Evolutionary conservation across 2,329 filamentous ascomycete genomes (phyloP).

Genomic region (Trichoderma atrobrunneum): DNA sequence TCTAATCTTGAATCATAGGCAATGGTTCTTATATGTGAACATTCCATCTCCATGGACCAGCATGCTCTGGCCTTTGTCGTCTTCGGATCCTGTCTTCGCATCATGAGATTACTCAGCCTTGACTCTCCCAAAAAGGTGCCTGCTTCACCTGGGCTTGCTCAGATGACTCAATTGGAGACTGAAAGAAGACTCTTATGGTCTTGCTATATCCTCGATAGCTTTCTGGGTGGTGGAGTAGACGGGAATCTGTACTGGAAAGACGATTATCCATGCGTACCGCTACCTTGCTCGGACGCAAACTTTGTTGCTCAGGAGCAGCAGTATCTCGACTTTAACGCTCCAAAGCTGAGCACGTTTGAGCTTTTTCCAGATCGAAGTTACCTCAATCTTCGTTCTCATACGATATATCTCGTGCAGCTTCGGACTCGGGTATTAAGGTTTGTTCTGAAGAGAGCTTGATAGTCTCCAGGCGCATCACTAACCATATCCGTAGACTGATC

Average conservation of each 20-base stretch:
- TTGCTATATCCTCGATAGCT: slow-evolving; percentile 8
- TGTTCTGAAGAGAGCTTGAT: not conserved
- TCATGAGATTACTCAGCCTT: slow-evolving; percentile 1
- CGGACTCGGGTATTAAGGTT: not conserved
- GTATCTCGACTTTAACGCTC: not conserved
- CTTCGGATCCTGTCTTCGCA: slow-evolving; percentile 2
- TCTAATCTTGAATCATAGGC: not conserved
- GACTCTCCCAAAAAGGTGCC: not conserved
- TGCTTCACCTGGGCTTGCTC: not conserved
- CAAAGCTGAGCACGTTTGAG: slow-evolving; percentile 1
- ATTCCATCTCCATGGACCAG: slow-evolving; percentile 3
- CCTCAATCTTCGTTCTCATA: slow-evolving; percentile 6
- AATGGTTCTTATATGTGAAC: slow-evolving; percentile 14
- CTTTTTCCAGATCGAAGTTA: not conserved
- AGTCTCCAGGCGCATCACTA: not conserved
- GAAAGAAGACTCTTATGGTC: slow-evolving; percentile 5
- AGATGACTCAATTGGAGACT: not conserved
- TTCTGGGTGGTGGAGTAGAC: slow-evolving; percentile 11
- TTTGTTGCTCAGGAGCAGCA: slow-evolving; percentile 6
- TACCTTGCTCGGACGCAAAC: slow-evolving; percentile 9
- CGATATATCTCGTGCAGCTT: slow-evolving; percentile 10
- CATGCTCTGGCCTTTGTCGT: slow-evolving; percentile 6
- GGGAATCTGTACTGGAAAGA: slow-evolving; percentile 4
- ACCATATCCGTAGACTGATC: not conserved
- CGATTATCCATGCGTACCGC: not conserved